Evolutionary conservation across 495 filamentous ascomycete genomes (phyloP).

Genomic region (Antarctomyces pellizariae): DNA sequence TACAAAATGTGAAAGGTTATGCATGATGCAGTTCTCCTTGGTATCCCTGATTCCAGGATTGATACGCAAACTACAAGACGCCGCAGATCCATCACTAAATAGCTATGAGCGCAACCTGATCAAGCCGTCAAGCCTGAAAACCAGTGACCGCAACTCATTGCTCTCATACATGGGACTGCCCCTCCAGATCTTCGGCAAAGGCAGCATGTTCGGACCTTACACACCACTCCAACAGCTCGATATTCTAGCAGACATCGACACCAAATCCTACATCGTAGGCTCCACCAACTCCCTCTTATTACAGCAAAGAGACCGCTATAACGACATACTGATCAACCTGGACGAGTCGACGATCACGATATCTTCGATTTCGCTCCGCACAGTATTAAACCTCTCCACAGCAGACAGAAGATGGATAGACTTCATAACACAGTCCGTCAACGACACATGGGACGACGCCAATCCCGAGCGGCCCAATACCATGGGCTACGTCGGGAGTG

Average conservation of each 20-base stretch:
- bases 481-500: conserved; percentile 84
- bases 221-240: conserved; percentile 92
- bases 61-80: conserved; percentile 67
- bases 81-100: conserved; percentile 74
- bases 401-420: conserved; percentile 94
- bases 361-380: conserved; percentile 51
- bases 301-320: conserved; percentile 91
- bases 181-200: conserved; percentile 86
- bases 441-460: conserved; percentile 86
- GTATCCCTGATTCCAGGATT: conserved; percentile 85
- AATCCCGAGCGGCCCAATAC: conserved; percentile 79
- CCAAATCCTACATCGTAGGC: conserved; percentile 91
- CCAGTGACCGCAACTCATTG: conserved; percentile 76
- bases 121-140: conserved; percentile 66
- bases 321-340: conserved; percentile 89
- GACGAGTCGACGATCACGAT: conserved; percentile 78
- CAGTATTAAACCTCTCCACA: conserved; percentile 54
- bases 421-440: conserved; percentile 75
- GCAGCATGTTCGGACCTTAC: conserved; percentile 89
- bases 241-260: conserved; percentile 76
- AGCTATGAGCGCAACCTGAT: conserved; percentile 51
- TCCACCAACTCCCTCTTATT: conserved; percentile 87
- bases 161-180: conserved; percentile 87
- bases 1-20: conserved; percentile 75
- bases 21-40: conserved; percentile 95